phyloP scores from a whole-genome alignment of 2,329 filamentous ascomycete species.

The Ophiostoma montium region DNA sequence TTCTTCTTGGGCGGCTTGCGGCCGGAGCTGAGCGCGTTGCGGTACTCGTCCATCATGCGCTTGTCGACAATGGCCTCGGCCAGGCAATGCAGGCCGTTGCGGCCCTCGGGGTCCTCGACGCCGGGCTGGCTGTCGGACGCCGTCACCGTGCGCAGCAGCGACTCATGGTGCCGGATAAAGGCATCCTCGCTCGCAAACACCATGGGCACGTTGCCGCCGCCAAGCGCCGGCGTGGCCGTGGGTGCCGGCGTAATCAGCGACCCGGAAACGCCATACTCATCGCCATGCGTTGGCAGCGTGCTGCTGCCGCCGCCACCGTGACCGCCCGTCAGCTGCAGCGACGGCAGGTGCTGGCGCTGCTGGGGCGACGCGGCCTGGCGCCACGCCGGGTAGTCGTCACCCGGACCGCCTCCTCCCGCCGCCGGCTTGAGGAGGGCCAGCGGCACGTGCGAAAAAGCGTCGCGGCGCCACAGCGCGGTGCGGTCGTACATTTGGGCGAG shows the following conservation, averaged over 20 bases:
- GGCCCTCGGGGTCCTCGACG: slow-evolving; percentile 30
- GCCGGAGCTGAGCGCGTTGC: slow-evolving; percentile 17
- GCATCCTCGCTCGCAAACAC: slow-evolving; percentile 14
- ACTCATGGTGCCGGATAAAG: slow-evolving; percentile 20
- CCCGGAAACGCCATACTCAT: slow-evolving; percentile 1
- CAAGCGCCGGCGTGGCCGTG: slow-evolving; percentile 3
- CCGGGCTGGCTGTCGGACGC: slow-evolving; percentile 20
- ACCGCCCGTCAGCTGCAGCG: slow-evolving; percentile 1
- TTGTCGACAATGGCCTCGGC: slow-evolving; percentile 35
- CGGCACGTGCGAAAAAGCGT: slow-evolving; percentile 32
- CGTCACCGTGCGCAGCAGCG: slow-evolving; percentile 24
- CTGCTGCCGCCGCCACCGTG: not conserved
- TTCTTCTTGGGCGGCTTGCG: slow-evolving; percentile 22
- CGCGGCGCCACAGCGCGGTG: slow-evolving; percentile 24
- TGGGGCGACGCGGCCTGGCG: slow-evolving; percentile 1
- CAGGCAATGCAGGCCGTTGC: slow-evolving; percentile 45
- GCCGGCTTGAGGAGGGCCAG: slow-evolving; percentile 14
- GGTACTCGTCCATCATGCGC: slow-evolving; percentile 23
- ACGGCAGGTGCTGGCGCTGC: slow-evolving; percentile 1
- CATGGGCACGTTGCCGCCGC: slow-evolving; percentile 9
- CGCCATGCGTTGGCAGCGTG: slow-evolving; percentile 11
- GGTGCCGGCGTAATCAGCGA: not conserved
- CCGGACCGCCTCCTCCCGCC: no score
- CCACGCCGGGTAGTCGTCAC: slow-evolving; percentile 1
- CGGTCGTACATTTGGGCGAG: slow-evolving; percentile 23